Evolutionary conservation across 2,329 filamentous ascomycete genomes (phyloP), one percentile per base, ranked within the genome.

Genomic region (Blastomyces percursus): DNA sequence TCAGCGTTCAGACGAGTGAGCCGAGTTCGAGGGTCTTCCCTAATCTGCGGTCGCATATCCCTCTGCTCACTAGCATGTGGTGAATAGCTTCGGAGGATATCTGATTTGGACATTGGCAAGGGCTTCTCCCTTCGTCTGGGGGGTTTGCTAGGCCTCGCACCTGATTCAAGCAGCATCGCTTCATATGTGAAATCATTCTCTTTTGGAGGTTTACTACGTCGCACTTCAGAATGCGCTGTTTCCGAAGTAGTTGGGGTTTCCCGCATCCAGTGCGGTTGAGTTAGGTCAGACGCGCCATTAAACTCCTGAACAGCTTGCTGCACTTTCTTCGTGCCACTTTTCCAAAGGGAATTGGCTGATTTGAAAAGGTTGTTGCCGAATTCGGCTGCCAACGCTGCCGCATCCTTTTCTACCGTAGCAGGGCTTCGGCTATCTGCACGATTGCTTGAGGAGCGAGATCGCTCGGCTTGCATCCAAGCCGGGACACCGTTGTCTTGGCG

Each of bases 181-280:
- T 84, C 82, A 65, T 73, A 68, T 42, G 71, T 72, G 16, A 63
- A 65, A 54, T 59, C 48, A 27, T 24, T 19, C 12, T 24, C 21
- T 19, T 30, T 48, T 21, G 32, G 42, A 16, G 40, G 9, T 27
- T 9, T 16, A 32, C 27, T 52, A 14, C 27, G 16, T 27, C 55
- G 40, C 14, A 14, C 14, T 51, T 11, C 42, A 27, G 55, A 24
- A 62, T 38, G 42, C 27, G 40, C 8, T 44, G 40, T 35, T 30
- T 69, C 68, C 56, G 67, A 54, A 59, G 70, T 64, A 32, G 64
- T 61, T 51, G 69, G 82, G 2, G 85, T 82, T 63, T 92, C 88
- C 69, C 88, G 86, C 93, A 99, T 96, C 94, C 94, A 99, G 71
- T 90, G 94, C 0, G 94, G 94, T 71, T 96, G 90, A 70, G 74